Percentiles rank a stretch among this genome's conserved stretches.
phyloP scores from a whole-genome alignment of 2,329 filamentous ascomycete species.

The Celoporthe dispersa region DNA sequence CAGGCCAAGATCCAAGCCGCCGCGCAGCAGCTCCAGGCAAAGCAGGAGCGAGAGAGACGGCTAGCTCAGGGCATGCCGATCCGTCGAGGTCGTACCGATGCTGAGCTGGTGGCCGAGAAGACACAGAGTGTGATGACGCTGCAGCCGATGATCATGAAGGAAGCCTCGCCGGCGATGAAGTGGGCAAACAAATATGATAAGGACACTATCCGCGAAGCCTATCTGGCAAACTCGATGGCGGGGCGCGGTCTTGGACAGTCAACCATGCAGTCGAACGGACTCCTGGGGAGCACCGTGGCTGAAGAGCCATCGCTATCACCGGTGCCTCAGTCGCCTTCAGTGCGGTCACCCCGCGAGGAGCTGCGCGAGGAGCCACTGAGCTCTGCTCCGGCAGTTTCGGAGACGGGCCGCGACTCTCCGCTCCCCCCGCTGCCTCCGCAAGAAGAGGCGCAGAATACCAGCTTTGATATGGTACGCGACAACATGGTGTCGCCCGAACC shows the following conservation, averaged over 20 bases:
- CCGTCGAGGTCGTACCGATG: conserved; percentile 60
- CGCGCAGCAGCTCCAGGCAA: conserved; percentile 79
- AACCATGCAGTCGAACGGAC: conserved; percentile 39
- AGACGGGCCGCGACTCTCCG: conserved; percentile 43
- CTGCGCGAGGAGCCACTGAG: conserved; percentile 12
- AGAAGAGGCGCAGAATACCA: conserved; percentile 37
- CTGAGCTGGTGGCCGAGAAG: conserved; percentile 66
- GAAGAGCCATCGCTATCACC: conserved; percentile 46
- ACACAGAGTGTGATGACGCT: conserved; percentile 90
- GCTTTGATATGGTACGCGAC: conserved; percentile 42
- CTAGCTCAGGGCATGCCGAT: conserved; percentile 34
- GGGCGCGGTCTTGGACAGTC: conserved; percentile 64
- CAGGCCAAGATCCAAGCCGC: conserved; percentile 93
- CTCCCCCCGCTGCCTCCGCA: conserved; percentile 46
- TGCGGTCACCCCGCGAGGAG: conserved; percentile 36
- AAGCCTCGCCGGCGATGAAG: conserved; percentile 92
- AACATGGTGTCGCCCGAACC: conserved; percentile 47
- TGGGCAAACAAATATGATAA: conserved; percentile 97
- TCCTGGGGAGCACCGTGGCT: conserved; percentile 34
- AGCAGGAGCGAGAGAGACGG: conserved; percentile 62
- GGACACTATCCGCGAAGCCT: conserved; percentile 81
- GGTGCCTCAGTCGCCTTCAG: conserved; percentile 33
- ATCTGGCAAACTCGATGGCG: conserved; percentile 73
- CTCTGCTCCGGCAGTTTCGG: conserved; percentile 19
- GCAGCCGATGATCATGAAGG: conserved; percentile 80